Percentiles rank a stretch among this genome's conserved stretches.
Evolutionary conservation across 768 basidiomycete genomes (phyloP).

Genomic region (Boletus subcaerulescens): DNA sequence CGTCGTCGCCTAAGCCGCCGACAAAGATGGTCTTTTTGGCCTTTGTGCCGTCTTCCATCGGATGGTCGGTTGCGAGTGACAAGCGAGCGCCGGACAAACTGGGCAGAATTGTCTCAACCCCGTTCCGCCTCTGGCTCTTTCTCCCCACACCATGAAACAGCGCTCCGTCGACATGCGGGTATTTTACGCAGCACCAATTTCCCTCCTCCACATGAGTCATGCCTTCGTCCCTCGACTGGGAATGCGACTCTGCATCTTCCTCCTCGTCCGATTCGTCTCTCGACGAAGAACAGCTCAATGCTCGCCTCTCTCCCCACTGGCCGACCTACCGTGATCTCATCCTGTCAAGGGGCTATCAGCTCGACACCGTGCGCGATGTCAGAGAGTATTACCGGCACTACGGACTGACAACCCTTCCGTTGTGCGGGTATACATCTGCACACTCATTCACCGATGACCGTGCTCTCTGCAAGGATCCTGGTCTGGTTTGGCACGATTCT

Average conservation of each 20-base stretch:
- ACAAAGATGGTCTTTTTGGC: constrained; percentile 85
- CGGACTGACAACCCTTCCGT: neutral
- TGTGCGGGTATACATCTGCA: neutral
- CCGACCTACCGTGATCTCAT: constrained; percentile 48
- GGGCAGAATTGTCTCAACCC: constrained; percentile 13
- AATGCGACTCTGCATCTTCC: constrained; percentile 32
- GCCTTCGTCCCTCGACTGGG: constrained; percentile 61
- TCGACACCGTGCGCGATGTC: constrained; percentile 70
- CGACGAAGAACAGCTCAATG: constrained; percentile 53
- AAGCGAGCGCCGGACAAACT: neutral
- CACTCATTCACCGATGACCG: constrained; percentile 45
- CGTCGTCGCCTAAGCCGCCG: constrained; percentile 79
- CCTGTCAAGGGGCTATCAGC: constrained; percentile 50
- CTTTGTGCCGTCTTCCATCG: constrained; percentile 81
- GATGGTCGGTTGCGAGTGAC: no score
- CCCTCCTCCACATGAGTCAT: constrained; percentile 33
- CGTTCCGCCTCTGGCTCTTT: no score
- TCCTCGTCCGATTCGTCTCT: constrained; percentile 50
- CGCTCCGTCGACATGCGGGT: no score
- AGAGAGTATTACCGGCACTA: constrained; percentile 50
- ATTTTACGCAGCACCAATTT: no score
- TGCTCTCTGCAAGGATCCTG: constrained; percentile 67
- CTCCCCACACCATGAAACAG: no score
- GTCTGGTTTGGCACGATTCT: constrained; percentile 47
- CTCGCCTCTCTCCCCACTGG: constrained; percentile 63